Evolutionary conservation across 2,329 filamentous ascomycete genomes (phyloP).

Genomic region (Phyllosticta ampelicida): DNA sequence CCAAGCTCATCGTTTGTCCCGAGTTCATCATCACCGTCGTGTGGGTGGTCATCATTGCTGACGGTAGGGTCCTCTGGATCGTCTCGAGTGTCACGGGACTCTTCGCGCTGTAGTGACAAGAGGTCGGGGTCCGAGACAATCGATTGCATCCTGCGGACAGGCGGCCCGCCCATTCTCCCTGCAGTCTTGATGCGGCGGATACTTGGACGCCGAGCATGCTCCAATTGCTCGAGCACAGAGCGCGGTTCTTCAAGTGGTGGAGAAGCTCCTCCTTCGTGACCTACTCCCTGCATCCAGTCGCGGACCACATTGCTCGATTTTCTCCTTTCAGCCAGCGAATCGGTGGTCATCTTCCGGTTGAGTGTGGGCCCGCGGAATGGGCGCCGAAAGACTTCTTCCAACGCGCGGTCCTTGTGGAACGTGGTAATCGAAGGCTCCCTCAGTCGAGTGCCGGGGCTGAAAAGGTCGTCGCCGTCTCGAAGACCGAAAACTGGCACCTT

Average conservation of each 20-base stretch:
- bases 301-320: constrained; percentile 74
- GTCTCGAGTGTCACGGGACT: constrained; percentile 33
- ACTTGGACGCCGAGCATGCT: constrained; percentile 41
- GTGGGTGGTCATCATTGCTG: constrained; percentile 34
- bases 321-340: constrained; percentile 44
- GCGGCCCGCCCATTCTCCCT: background rate
- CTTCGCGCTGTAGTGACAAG: constrained; percentile 21
- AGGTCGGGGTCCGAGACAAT: constrained; percentile 48
- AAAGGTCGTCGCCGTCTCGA: constrained; percentile 43
- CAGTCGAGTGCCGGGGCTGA: constrained; percentile 58
- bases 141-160: constrained; percentile 28
- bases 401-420: constrained; percentile 76
- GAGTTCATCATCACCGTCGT: constrained; percentile 82
- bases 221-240: constrained; percentile 47
- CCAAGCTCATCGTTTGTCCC: constrained; percentile 59
- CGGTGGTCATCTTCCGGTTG: constrained; percentile 8
- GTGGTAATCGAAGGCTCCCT: constrained; percentile 82
- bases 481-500: constrained; percentile 34
- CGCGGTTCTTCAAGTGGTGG: constrained; percentile 50
- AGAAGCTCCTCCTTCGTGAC: constrained; percentile 42
- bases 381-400: constrained; percentile 79
- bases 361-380: constrained; percentile 51
- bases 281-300: constrained; percentile 74
- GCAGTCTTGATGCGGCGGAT: constrained; percentile 41
- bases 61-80: constrained; percentile 32